These are phyloP conservation scores for Circinella minor DNA, from an alignment of 371 early-diverging fungal species.

Conservation along the genomic window DNA sequence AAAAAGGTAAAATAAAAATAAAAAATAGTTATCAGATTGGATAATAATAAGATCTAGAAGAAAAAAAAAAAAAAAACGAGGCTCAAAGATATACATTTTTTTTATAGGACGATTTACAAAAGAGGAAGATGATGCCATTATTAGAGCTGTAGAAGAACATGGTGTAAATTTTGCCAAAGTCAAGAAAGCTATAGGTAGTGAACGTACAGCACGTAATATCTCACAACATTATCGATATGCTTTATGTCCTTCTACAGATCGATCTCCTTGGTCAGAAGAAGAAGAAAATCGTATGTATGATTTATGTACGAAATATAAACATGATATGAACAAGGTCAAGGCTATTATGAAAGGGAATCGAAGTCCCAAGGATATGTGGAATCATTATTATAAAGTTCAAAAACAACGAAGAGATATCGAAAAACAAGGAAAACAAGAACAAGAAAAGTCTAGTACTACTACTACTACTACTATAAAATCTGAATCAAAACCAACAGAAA, in stretches of 20 bases:
- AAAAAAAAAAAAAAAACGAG: background rate
- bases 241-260: constrained; percentile 35
- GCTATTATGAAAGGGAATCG: constrained; percentile 24
- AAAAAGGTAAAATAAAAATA: constrained; percentile 26
- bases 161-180: constrained; percentile 42
- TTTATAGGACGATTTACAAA: constrained; percentile 36
- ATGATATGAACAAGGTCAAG: constrained; percentile 34
- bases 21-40: too few relatives aligned
- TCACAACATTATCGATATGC: constrained; percentile 44
- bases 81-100: background rate
- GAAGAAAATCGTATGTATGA: constrained; percentile 29
- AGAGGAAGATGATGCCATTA: constrained; percentile 34
- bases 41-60: background rate
- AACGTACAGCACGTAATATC: constrained; percentile 45
- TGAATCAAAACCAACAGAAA: too few relatives aligned
- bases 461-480: too few relatives aligned
- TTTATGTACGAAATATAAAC: constrained; percentile 6
- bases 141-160: constrained; percentile 31
- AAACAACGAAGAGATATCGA: constrained; percentile 1
- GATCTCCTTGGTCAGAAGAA: constrained; percentile 41
- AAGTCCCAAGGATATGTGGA: constrained; percentile 49
- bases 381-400: constrained; percentile 23
- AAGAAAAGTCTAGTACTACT: too few relatives aligned
- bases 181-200: constrained; percentile 27
- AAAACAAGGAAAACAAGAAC: background rate